These are phyloP conservation scores for Centrapalus pauciflorus DNA, from an alignment of 129 eudicot species.

Conservation along the genomic window DNA sequence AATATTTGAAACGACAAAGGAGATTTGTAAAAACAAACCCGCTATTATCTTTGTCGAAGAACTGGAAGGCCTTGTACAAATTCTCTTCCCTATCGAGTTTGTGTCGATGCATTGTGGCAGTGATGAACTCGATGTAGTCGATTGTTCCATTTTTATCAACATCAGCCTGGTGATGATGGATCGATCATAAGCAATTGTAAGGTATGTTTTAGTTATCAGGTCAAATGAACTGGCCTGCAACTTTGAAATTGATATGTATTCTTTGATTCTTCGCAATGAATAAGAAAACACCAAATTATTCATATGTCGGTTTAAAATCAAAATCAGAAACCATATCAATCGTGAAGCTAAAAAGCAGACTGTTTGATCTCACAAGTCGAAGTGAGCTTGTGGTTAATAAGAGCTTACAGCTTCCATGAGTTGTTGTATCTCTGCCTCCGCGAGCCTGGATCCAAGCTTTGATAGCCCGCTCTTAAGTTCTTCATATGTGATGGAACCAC, in stretches of 20 bases:
- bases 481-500: constrained; percentile 79
- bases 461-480: constrained; percentile 72
- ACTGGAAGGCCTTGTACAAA: constrained; percentile 58
- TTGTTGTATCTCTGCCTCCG: constrained; percentile 64
- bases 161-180: constrained; percentile 49
- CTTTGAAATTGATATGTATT: neutral
- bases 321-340: neutral
- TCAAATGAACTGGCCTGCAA: neutral
- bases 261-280: neutral
- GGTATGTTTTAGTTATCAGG: neutral
- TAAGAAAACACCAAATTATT: neutral
- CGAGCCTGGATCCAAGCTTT: constrained; percentile 77
- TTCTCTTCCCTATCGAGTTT: constrained; percentile 72
- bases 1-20: neutral
- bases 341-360: neutral
- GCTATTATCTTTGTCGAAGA: constrained; percentile 68
- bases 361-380: constrained; percentile 1
- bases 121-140: constrained; percentile 68
- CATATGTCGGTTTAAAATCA: neutral
- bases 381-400: neutral
- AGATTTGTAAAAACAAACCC: constrained; percentile 35
- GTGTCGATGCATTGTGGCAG: constrained; percentile 91
- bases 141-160: constrained; percentile 70
- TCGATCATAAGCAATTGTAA: neutral
- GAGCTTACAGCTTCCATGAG: constrained; percentile 87